phyloP scores from a whole-genome alignment of 768 basidiomycete genomes.

The Tremella mesenterica region DNA sequence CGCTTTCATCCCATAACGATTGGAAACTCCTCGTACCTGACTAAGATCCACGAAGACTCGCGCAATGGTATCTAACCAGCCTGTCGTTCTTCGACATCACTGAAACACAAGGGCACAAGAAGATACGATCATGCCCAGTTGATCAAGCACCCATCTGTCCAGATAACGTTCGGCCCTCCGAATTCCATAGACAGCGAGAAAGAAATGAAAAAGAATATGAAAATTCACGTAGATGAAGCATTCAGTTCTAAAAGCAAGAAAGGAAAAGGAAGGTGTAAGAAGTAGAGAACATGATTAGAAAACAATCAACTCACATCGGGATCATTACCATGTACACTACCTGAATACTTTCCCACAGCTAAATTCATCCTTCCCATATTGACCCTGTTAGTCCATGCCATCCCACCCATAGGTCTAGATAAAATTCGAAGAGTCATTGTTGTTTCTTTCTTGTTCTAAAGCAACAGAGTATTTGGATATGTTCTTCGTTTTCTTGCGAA shows the following conservation, averaged over 20 bases:
- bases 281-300: background rate
- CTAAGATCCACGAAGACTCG: no score
- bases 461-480: no score
- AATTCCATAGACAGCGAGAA: background rate
- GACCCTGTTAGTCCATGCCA: no score
- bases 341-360: conserved; percentile 6
- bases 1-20: background rate
- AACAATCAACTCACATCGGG: conserved; percentile 5
- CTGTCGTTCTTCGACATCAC: background rate
- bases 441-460: no score
- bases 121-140: no score
- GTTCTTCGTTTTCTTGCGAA: no score
- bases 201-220: background rate
- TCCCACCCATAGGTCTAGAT: no score
- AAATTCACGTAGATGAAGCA: background rate
- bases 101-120: background rate
- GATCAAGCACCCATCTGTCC: background rate
- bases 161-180: background rate
- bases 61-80: background rate
- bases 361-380: no score
- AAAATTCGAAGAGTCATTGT: no score
- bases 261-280: background rate
- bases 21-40: no score
- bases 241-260: no score
- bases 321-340: conserved; percentile 15